phyloP scores from a whole-genome alignment of 2,329 filamentous ascomycete species.

The Arthroderma uncinatum region DNA sequence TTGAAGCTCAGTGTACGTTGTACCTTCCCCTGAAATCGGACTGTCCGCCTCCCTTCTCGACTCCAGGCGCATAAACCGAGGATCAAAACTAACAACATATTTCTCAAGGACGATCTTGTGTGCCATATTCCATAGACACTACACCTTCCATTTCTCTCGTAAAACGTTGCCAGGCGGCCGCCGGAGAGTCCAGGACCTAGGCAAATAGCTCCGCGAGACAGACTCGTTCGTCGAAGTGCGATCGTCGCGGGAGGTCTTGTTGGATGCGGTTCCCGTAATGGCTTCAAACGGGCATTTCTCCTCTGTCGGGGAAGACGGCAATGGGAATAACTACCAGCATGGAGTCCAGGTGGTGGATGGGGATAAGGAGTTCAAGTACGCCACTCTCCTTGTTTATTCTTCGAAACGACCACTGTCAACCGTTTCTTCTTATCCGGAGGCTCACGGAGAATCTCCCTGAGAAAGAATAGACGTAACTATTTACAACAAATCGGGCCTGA shows the following conservation, averaged over 20 bases:
- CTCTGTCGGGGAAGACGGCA: conserved; percentile 29
- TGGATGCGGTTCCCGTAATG: conserved; percentile 22
- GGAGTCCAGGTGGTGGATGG: conserved; percentile 96
- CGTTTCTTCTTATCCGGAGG: neutral
- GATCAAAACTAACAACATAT: neutral
- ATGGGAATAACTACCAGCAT: conserved; percentile 57
- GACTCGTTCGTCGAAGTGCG: neutral
- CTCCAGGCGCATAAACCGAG: neutral
- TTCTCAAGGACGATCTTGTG: neutral
- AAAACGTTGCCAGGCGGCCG: neutral
- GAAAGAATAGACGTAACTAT: neutral
- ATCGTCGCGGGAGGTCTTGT: neutral
- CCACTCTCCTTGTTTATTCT: conserved; percentile 9
- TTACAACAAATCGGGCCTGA: neutral
- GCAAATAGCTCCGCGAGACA: neutral
- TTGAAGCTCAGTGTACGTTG: neutral
- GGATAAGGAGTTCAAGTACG: conserved; percentile 93
- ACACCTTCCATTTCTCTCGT: neutral
- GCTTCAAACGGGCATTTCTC: conserved; percentile 39
- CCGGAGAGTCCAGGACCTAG: neutral
- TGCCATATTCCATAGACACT: neutral
- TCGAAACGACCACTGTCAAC: neutral
- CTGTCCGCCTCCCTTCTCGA: neutral
- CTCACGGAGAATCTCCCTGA: neutral
- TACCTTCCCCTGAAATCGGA: neutral